Evolutionary conservation across 176 grass and related monocot genomes (phyloP).

Genomic region (Zea mays): Zm-B73-REFERENCE-NAM-5.0 NC_050097.1:15244001-15244500

Average conservation of each 20-base stretch:
- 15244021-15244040: not conserved
- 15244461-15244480: constrained; percentile 93
- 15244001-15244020: not conserved
- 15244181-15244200: constrained; percentile 99
- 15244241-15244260: constrained; percentile 96
- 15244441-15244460: constrained; percentile 88
- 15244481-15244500: constrained; percentile 96
- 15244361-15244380: constrained; percentile 3
- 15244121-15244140: not conserved
- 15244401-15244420: constrained; percentile 96
- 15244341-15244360: constrained; percentile 2
- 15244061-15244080: not conserved
- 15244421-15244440: constrained; percentile 58
- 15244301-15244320: constrained; percentile 35
- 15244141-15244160: constrained; percentile 20
- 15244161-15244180: constrained; percentile 96
- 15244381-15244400: constrained; percentile 41
- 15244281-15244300: constrained; percentile 49
- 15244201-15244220: constrained; percentile 98
- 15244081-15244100: not conserved
- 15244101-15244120: not conserved
- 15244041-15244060: constrained; percentile 3
- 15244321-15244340: constrained; percentile 22
- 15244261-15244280: constrained; percentile 95
- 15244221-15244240: constrained; percentile 84